Evolutionary conservation across 2,329 filamentous ascomycete genomes (phyloP).

Genomic region (Ceratocystis harringtonii): DNA sequence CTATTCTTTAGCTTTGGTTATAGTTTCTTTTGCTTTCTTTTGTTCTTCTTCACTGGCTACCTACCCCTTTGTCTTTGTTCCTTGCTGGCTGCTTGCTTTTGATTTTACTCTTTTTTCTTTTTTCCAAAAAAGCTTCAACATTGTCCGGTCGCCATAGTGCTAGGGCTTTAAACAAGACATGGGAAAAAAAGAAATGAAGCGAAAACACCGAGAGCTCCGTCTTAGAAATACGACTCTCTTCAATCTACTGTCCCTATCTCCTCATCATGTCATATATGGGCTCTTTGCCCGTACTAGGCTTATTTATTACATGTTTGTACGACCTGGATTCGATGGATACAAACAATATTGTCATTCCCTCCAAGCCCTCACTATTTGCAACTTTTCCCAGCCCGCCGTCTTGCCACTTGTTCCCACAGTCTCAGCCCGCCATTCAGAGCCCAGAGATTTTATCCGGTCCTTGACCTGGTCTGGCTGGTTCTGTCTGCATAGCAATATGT

Average conservation of each 20-base stretch:
- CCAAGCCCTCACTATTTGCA: conserved; percentile 82
- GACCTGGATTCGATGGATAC: neutral
- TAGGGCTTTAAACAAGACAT: conserved; percentile 20
- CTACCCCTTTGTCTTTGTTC: conserved; percentile 1
- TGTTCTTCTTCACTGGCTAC: neutral
- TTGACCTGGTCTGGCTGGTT: conserved; percentile 71
- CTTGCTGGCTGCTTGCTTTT: conserved; percentile 5
- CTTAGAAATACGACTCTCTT: neutral
- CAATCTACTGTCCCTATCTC: neutral
- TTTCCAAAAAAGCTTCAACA: conserved; percentile 3
- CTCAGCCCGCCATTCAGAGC: conserved; percentile 51
- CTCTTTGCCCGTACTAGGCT: neutral
- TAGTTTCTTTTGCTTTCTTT: conserved; percentile 7
- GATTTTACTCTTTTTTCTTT: too few species aligned
- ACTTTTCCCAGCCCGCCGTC: conserved; percentile 84
- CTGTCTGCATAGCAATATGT: conserved; percentile 77
- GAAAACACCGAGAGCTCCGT: conserved; percentile 21
- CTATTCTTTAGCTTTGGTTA: neutral
- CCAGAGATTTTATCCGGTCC: conserved; percentile 40
- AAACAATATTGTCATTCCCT: conserved; percentile 26
- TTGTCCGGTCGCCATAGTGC: conserved; percentile 7
- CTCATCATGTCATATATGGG: neutral
- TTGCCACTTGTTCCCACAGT: conserved; percentile 71
- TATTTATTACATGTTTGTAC: neutral
- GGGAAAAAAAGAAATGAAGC: conserved; percentile 25